phyloP scores from a whole-genome alignment of 805 yeast species.

The Yarrowia sp. region DNA sequence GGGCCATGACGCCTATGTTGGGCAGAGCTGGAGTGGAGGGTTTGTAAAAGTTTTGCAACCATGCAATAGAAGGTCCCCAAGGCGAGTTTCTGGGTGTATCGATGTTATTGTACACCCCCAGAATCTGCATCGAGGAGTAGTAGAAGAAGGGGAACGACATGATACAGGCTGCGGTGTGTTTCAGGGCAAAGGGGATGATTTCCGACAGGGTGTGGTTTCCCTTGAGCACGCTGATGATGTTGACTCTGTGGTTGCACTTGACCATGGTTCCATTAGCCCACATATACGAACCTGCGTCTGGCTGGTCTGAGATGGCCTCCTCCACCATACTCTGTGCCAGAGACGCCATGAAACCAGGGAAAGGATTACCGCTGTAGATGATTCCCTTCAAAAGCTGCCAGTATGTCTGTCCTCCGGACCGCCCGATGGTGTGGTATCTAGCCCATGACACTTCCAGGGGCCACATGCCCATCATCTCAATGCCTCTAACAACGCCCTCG shows the following conservation, averaged over 20 bases:
- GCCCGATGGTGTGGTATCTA: neutral
- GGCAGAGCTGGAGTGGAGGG: conserved; percentile 13
- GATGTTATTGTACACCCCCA: conserved; percentile 5
- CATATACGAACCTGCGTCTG: neutral
- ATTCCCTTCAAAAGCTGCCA: neutral
- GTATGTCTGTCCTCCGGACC: conserved; percentile 7
- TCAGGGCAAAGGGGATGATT: neutral
- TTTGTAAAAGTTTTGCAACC: conserved; percentile 8
- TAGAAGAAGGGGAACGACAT: conserved; percentile 23
- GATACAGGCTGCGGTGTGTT: neutral
- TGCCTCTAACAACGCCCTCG: neutral
- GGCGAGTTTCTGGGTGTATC: conserved; percentile 3
- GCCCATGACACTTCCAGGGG: conserved; percentile 21
- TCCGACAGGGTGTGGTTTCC: neutral
- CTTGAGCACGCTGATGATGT: neutral
- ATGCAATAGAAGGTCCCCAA: neutral
- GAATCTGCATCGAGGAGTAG: conserved; percentile 18
- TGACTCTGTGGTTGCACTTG: neutral
- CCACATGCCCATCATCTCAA: conserved; percentile 20
- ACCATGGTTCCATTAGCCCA: neutral
- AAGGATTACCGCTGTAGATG: neutral
- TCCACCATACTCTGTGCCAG: conserved; percentile 8
- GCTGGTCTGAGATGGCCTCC: conserved; percentile 6
- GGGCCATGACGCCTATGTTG: neutral
- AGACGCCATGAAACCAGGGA: conserved; percentile 6